phyloP scores from a whole-genome alignment of 768 basidiomycete genomes.

The Phylloporus scabripes region DNA sequence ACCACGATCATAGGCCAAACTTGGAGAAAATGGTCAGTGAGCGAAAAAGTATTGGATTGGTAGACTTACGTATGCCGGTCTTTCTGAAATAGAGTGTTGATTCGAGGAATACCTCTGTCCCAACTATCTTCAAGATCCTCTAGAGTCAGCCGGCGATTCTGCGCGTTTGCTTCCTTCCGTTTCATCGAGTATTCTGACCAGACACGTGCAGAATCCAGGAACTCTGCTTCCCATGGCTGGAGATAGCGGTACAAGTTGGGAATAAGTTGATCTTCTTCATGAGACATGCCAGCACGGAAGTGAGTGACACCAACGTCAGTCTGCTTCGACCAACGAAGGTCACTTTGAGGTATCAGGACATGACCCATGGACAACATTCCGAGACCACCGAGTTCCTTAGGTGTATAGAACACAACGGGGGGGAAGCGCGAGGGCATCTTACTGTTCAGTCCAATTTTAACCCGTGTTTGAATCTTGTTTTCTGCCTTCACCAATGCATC shows the following conservation, averaged over 20 bases:
- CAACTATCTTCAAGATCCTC: conserved; percentile 98
- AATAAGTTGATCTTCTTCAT: conserved; percentile 91
- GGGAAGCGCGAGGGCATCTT: conserved; percentile 99
- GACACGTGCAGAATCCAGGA: conserved; percentile 95
- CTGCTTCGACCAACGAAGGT: conserved; percentile 96
- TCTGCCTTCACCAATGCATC: conserved; percentile 97
- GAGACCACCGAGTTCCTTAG: conserved; percentile 96
- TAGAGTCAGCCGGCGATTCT: conserved; percentile 92
- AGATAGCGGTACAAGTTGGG: conserved; percentile 96
- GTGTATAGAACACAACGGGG: conserved; percentile 92
- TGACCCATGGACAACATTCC: conserved; percentile 99
- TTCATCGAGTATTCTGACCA: conserved; percentile 99
- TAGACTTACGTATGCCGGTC: conserved; percentile 79
- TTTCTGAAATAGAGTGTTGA: conserved; percentile 99
- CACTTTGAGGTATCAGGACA: conserved; percentile 96
- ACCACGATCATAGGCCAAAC: conserved; percentile 95
- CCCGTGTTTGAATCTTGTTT: conserved; percentile 99
- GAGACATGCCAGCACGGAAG: conserved; percentile 98
- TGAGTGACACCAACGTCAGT: conserved; percentile 97
- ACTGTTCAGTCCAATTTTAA: conserved; percentile 98
- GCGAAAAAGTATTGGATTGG: not conserved
- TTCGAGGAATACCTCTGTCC: conserved; percentile 97
- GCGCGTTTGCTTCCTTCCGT: conserved; percentile 98
- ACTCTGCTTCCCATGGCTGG: conserved; percentile 97
- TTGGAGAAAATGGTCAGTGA: conserved; percentile 23